Evolutionary conservation across 1,139 yeast genomes (phyloP).

Genomic region (Kodamaea arcana): DNA sequence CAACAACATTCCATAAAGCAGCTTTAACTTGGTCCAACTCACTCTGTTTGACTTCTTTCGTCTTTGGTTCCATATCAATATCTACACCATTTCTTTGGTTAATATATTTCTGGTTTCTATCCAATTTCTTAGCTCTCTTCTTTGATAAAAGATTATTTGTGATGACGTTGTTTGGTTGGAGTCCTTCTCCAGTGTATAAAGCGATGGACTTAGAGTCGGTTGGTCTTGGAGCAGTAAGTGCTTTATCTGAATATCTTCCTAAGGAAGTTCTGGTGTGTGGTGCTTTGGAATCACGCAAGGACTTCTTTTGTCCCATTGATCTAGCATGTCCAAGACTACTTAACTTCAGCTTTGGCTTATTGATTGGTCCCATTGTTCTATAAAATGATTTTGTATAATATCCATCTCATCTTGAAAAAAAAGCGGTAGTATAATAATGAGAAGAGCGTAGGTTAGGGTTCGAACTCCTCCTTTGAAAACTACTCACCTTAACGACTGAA

Average conservation of each 20-base stretch:
- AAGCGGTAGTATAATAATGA: too few relatives aligned
- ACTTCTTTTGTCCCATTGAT: constrained; percentile 54
- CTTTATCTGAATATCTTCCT: constrained; percentile 34
- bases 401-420: constrained; percentile 8
- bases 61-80: constrained; percentile 47
- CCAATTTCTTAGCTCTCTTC: constrained; percentile 78
- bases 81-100: constrained; percentile 51
- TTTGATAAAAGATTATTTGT: constrained; percentile 66
- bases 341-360: constrained; percentile 69
- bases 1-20: constrained; percentile 67
- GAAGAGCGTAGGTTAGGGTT: too few relatives aligned
- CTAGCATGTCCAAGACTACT: constrained; percentile 52
- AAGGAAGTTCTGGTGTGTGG: constrained; percentile 39
- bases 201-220: constrained; percentile 62
- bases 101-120: constrained; percentile 71
- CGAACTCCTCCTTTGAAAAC: too few relatives aligned
- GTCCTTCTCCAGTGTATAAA: constrained; percentile 46
- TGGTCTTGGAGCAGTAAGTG: constrained; percentile 35
- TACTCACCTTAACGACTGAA: too few relatives aligned
- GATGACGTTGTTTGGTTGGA: constrained; percentile 35
- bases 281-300: constrained; percentile 44
- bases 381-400: neutral
- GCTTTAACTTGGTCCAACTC: constrained; percentile 52
- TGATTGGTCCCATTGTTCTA: constrained; percentile 64
- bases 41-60: constrained; percentile 23